Percentiles rank a stretch among this genome's conserved stretches.
These are phyloP conservation scores for Populus nigra DNA, from an alignment of 345 rosid species.

Conservation along the genomic window DNA sequence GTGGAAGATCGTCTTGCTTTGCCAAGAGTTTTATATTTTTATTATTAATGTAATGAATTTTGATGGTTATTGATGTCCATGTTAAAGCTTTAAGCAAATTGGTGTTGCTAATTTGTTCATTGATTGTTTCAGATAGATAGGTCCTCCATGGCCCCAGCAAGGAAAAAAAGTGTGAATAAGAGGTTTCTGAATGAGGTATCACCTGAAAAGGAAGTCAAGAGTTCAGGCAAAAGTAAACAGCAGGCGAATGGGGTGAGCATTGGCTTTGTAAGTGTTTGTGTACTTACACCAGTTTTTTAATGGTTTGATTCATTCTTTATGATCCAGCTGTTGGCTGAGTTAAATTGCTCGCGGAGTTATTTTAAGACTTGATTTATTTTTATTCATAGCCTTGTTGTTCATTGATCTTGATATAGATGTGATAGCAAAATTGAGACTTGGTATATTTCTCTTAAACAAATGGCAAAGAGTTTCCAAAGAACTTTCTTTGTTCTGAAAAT, in stretches of 20 bases:
- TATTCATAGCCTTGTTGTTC: not conserved
- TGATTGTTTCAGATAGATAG: slow-evolving; percentile 26
- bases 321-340: not conserved
- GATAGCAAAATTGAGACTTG: not conserved
- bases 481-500: not conserved
- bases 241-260: slow-evolving; percentile 48
- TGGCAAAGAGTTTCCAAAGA: not conserved
- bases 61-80: not conserved
- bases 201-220: slow-evolving; percentile 56
- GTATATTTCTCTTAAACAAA: not conserved
- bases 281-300: not conserved
- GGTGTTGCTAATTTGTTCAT: slow-evolving; percentile 1
- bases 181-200: slow-evolving; percentile 65
- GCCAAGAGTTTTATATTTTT: not conserved
- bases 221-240: slow-evolving; percentile 51
- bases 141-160: slow-evolving; percentile 64
- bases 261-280: not conserved
- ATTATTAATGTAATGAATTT: not conserved
- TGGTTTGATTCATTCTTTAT: slow-evolving; percentile 4
- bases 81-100: not conserved
- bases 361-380: not conserved
- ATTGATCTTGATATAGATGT: not conserved
- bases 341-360: not conserved
- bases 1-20: not conserved
- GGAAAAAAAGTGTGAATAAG: slow-evolving; percentile 75